Evolutionary conservation across 1,139 yeast species (phyloP).

Genomic region (Geotrichum carabidarum): DNA sequence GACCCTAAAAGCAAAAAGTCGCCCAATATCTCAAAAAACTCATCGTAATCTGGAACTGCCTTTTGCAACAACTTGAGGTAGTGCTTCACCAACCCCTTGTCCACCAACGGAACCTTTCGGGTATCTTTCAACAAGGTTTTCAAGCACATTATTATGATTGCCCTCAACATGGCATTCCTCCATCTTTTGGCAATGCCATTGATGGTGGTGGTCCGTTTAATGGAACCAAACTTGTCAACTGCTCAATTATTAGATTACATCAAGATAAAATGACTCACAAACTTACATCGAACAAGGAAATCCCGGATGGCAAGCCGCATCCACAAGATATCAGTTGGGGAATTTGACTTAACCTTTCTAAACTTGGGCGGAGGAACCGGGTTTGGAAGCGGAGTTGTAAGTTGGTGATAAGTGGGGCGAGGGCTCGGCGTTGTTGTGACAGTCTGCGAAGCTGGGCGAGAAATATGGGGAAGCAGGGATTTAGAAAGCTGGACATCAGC

Average conservation of each 20-base stretch:
- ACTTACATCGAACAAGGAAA: constrained; percentile 29
- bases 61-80: constrained; percentile 33
- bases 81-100: constrained; percentile 18
- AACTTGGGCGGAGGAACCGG: constrained; percentile 29
- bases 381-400: not conserved
- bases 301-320: constrained; percentile 29
- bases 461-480: too few relatives aligned
- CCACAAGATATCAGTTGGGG: constrained; percentile 30
- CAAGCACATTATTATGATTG: constrained; percentile 33
- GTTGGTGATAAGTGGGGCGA: not conserved
- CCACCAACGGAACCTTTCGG: constrained; percentile 21
- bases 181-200: constrained; percentile 38
- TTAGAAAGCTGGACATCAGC: too few relatives aligned
- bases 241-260: constrained; percentile 3
- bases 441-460: not conserved
- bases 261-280: not conserved
- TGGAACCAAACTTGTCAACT: constrained; percentile 35
- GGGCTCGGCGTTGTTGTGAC: not conserved
- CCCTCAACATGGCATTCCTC: constrained; percentile 37
- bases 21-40: constrained; percentile 31
- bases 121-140: constrained; percentile 35
- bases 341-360: constrained; percentile 23
- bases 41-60: constrained; percentile 31
- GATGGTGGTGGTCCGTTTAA: constrained; percentile 33
- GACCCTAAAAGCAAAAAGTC: constrained; percentile 22